These are phyloP conservation scores for Apiospora kogelbergensis DNA, from an alignment of 2,329 filamentous ascomycete species.

Conservation along the genomic window DNA sequence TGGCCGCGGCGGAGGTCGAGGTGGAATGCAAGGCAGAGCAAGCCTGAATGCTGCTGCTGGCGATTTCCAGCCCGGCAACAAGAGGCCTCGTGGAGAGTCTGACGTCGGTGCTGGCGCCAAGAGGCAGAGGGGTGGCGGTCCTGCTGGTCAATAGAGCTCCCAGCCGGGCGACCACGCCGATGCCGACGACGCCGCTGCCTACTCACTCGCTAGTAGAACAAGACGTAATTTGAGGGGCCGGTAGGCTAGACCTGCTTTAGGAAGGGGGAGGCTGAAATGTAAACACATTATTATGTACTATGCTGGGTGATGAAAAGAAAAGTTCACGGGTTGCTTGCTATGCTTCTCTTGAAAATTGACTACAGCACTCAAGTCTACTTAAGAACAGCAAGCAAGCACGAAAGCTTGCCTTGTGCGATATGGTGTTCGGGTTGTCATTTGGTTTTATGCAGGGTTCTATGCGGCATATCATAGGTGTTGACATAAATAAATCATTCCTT, in stretches of 20 bases:
- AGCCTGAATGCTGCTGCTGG: conserved; percentile 50
- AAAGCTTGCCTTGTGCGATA: neutral
- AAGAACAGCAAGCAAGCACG: neutral
- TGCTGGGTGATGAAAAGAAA: neutral
- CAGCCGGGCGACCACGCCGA: neutral
- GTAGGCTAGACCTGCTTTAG: neutral
- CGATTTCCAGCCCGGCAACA: conserved; percentile 55
- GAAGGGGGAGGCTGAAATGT: neutral
- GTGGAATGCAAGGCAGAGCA: conserved; percentile 37
- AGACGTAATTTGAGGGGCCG: neutral
- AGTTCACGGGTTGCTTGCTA: neutral
- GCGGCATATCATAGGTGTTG: neutral
- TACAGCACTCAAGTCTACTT: neutral
- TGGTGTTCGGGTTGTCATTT: neutral
- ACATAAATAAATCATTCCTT: neutral
- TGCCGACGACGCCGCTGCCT: neutral
- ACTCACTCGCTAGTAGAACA: neutral
- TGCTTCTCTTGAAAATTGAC: neutral
- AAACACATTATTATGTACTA: conserved; percentile 6
- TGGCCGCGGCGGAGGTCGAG: conserved; percentile 36
- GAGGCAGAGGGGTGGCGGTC: conserved; percentile 34
- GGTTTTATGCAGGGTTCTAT: neutral
- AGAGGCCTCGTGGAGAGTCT: conserved; percentile 52
- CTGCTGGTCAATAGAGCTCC: conserved; percentile 5
- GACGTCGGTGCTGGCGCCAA: conserved; percentile 38